Evolutionary conservation across 2,329 filamentous ascomycete genomes (phyloP), one percentile per base, ranked within the genome.

Genomic region (Amylocarpus encephaloides): DNA sequence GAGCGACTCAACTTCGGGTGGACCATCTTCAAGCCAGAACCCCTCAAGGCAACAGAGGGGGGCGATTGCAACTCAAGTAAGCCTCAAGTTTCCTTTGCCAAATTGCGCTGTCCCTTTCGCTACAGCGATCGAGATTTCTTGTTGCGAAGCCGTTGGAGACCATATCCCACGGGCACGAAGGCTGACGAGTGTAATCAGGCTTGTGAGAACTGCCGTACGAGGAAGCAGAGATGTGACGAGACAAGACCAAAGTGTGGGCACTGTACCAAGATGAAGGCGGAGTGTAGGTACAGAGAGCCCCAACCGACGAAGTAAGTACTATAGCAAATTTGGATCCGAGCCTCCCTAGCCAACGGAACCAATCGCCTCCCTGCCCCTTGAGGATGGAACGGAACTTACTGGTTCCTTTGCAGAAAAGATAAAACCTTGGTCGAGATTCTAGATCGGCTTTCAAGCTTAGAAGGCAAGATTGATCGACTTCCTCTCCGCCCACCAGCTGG

Each of bases 161-260:
- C 38, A 15, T 32, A 16, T 36, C n/a, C n/a, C n/a, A n/a, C n/a
- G n/a, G n/a, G 46, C 42, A 43, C 16, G 42, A 29, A 30, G 42
- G 46, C 50, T 54, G 35, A 53, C 44, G 18, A 49, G n/a, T 47
- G 18, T 51, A 48, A 48, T 13, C 61, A 75, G 70, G 78, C 79
- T 16, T 82, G 79, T 67, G 77, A 82, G 59, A 79, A 73, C 29
- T 82, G 79, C 64, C 73, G 78, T 43, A 67, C 64, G 45, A 77
- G 80, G 57, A 85, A 84, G 66, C 79, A 82, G 57, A 80, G 76
- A 69, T 85, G 81, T 66, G 79, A 83, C 62, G 80, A 84, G 63
- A 70, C 74, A 59, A 70, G 79, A 49, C 80, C 80, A 15, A 80
- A 78, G 64, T 85, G 81, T 62, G 70, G 76, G 49, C 75, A 77